Evolutionary conservation across 208 protist species (phyloP), one percentile per base, ranked within the genome.

Genomic region (Tritrichomonas foetus): DNA sequence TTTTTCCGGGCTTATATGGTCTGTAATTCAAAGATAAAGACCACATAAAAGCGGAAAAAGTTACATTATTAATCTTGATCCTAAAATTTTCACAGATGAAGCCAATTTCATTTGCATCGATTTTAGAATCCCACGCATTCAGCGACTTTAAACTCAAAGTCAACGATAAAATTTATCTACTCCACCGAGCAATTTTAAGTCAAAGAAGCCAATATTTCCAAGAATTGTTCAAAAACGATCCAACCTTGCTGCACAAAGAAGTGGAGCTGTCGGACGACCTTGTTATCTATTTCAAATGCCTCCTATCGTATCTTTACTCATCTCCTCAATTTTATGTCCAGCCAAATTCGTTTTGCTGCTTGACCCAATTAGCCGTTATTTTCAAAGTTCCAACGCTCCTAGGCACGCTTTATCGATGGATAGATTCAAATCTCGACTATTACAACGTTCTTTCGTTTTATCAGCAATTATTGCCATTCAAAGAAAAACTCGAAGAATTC

Each of bases 151-250:
- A 49, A 33, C 39, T 89, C 5, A n/a, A 39, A 36, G 41, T 47
- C 22, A 89, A 89, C 39, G 41, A 27, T 22, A n/a, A 33, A 9
- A 53, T 8, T 39, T 53, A 41, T 39, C 20, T 11, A 8, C 41
- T 89, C 0, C 78, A 89, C 16, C 39, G 78, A 16, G 78, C 78
- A 5, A 89, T 89, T 89, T 44, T 89, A n/a, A 27, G 3, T 16
- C 41, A 89, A 89, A 89, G 78, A 57, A 41, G 41, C 8, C 14
- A 36, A 39, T 89, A 36, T 89, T 89, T 89, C 30, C 78, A 89
- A 9, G n/a, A 89, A 39, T 61, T 89, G 20, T 89, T 89, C 39
- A 36, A 33, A 27, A 57, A 89, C 33, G 47, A 89, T 89, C 78
- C 78, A 9, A 41, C 47, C 33, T 8, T 27, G 39, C 53, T 33